phyloP scores from a whole-genome alignment of 2,329 filamentous ascomycete genomes.

The Parastagonospora avenae region DNA sequence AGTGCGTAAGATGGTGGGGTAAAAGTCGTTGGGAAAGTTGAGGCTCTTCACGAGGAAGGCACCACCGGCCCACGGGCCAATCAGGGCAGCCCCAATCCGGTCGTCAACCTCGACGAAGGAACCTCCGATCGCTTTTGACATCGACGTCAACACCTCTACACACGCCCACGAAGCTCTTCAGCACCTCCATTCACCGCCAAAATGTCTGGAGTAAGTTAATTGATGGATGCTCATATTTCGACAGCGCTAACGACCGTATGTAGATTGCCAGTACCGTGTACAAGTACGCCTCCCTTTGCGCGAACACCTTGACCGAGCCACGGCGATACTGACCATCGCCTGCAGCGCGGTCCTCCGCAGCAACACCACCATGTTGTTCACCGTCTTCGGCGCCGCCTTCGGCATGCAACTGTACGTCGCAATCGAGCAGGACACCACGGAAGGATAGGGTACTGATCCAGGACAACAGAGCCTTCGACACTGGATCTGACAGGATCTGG shows the following conservation, averaged over 20 bases:
- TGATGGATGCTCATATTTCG: constrained; percentile 11
- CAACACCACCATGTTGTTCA: constrained; percentile 85
- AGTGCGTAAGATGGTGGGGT: constrained; percentile 11
- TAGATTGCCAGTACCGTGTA: constrained; percentile 61
- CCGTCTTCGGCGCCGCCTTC: constrained; percentile 87
- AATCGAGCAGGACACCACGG: constrained; percentile 1
- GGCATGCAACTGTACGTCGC: constrained; percentile 85
- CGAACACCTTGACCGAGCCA: constrained; percentile 12
- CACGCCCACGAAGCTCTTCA: constrained; percentile 26
- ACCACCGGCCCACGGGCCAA: constrained; percentile 27
- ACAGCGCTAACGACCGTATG: constrained; percentile 34
- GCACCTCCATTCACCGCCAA: constrained; percentile 42
- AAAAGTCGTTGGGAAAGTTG: constrained; percentile 6
- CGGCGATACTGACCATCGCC: constrained; percentile 34
- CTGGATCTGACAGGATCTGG: constrained; percentile 83
- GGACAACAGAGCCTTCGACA: constrained; percentile 75
- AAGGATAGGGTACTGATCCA: constrained; percentile 25
- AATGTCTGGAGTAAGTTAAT: constrained; percentile 65
- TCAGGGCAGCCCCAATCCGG: constrained; percentile 26
- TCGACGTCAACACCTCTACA: constrained; percentile 31
- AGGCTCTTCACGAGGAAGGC: constrained; percentile 9
- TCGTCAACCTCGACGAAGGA: constrained; percentile 25
- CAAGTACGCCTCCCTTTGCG: constrained; percentile 50
- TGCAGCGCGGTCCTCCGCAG: constrained; percentile 79
- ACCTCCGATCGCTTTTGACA: constrained; percentile 21